A percentile compares a stretch with the other conserved stretches of the same genome.
These are phyloP conservation scores for Pseudogymnoascus sp. DNA, from an alignment of 2,329 filamentous ascomycete species.

Conservation along the genomic window DNA sequence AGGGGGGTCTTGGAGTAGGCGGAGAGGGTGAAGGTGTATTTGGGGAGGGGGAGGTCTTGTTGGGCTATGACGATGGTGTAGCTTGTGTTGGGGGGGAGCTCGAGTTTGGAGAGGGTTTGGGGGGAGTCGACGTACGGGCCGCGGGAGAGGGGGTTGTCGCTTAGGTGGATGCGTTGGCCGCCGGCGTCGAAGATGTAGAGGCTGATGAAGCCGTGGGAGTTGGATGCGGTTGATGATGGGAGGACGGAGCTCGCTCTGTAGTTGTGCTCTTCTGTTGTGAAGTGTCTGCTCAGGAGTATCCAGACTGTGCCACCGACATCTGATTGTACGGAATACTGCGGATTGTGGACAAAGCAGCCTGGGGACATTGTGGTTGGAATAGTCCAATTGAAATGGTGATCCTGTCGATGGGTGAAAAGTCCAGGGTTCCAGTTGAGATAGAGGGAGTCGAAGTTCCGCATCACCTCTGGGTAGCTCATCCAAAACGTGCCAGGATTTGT, in stretches of 20 bases:
- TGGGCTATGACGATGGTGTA: slow-evolving; percentile 66
- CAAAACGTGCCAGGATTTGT: slow-evolving; percentile 73
- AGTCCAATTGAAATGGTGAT: slow-evolving; percentile 85
- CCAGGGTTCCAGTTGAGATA: slow-evolving; percentile 96
- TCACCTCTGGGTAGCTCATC: slow-evolving; percentile 81
- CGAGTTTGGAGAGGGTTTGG: slow-evolving; percentile 76
- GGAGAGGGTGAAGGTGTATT: slow-evolving; percentile 81
- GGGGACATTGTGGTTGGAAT: slow-evolving; percentile 41
- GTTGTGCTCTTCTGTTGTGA: slow-evolving; percentile 57
- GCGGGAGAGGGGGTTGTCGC: slow-evolving; percentile 62
- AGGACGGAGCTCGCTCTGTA: slow-evolving; percentile 22
- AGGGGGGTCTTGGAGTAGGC: slow-evolving; percentile 65
- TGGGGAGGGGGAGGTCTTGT: slow-evolving; percentile 64
- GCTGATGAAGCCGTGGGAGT: slow-evolving; percentile 69
- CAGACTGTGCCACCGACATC: slow-evolving; percentile 59
- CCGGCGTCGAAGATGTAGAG: slow-evolving; percentile 69
- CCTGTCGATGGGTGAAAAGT: slow-evolving; percentile 72
- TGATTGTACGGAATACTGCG: slow-evolving; percentile 64
- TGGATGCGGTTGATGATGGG: slow-evolving; percentile 34
- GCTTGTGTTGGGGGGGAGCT: slow-evolving; percentile 39
- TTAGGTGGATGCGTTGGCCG: slow-evolving; percentile 66
- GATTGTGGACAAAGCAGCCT: slow-evolving; percentile 55
- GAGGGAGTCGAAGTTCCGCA: slow-evolving; percentile 89
- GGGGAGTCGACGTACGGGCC: slow-evolving; percentile 91
- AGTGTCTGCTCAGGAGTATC: slow-evolving; percentile 82